These are phyloP conservation scores for Babesia caballi DNA, from an alignment of 169 alveolate genomes.

Conservation along the genomic window DNA sequence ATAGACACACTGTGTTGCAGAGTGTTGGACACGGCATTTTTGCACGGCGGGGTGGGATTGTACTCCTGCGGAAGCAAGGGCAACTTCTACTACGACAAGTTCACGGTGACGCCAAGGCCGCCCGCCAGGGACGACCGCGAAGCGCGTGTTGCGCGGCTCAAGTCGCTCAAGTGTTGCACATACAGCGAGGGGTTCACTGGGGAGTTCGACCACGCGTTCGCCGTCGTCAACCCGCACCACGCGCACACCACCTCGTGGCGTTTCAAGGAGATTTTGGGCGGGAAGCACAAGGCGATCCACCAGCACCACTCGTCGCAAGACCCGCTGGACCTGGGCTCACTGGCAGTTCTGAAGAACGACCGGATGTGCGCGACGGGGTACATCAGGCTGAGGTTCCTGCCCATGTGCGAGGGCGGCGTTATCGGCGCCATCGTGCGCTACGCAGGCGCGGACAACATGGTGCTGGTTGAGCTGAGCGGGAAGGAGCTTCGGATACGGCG, in stretches of 20 bases:
- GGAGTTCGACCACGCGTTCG: conserved; percentile 26
- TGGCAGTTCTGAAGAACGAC: conserved; percentile 52
- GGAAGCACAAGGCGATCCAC: conserved; percentile 59
- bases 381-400: conserved; percentile 41
- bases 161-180: conserved; percentile 61
- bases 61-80: conserved; percentile 82
- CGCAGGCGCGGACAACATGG: conserved; percentile 57
- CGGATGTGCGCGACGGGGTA: conserved; percentile 27
- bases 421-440: conserved; percentile 59
- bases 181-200: conserved; percentile 67
- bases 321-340: conserved; percentile 50
- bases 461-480: conserved; percentile 54
- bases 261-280: conserved; percentile 47
- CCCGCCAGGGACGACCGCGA: conserved; percentile 51
- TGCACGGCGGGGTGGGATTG: conserved; percentile 84
- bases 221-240: conserved; percentile 39
- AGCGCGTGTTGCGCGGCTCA: conserved; percentile 26
- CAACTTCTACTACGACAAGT: conserved; percentile 80
- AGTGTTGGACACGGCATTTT: conserved; percentile 81
- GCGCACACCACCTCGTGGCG: conserved; percentile 50
- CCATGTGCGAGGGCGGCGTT: conserved; percentile 63
- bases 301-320: conserved; percentile 45
- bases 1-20: conserved; percentile 40
- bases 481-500: conserved; percentile 60
- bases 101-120: conserved; percentile 75